Conservation (phyloP, 108 stramenopile genomes). For the Skeletonema marinoi region DNA sequence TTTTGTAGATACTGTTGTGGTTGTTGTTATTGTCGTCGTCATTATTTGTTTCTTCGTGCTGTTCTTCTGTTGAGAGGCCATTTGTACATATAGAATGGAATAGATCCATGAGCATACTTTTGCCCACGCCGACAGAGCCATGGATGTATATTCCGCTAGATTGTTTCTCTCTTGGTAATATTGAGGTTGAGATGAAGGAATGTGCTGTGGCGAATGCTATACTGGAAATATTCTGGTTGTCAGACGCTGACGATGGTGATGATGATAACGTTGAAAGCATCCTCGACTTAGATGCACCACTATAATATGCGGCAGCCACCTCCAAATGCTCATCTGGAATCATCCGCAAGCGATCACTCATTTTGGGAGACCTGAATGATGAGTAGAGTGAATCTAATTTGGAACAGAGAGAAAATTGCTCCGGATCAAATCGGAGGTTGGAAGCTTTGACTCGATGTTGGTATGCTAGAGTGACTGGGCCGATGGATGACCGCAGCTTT, state of each 20-base stretch:
- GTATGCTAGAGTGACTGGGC: not conserved
- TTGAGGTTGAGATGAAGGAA: not conserved
- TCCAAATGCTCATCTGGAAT: not conserved
- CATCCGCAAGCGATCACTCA: not conserved
- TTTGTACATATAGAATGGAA: slow-evolving; percentile 12
- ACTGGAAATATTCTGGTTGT: not conserved
- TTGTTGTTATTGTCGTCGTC: not conserved
- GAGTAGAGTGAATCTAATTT: not conserved
- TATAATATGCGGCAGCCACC: not conserved
- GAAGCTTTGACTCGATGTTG: not conserved
- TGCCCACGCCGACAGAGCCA: slow-evolving; percentile 22
- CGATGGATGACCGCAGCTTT: not conserved
- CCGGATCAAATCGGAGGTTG: not conserved
- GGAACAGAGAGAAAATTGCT: not conserved
- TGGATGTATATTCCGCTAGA: slow-evolving; percentile 15
- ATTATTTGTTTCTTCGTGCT: not conserved
- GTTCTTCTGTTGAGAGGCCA: not conserved
- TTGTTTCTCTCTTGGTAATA: not conserved
- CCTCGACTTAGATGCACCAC: not conserved
- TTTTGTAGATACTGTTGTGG: not conserved
- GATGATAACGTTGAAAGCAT: not conserved
- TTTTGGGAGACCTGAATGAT: not conserved
- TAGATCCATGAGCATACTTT: slow-evolving; percentile 13
- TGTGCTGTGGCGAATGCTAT: not conserved
- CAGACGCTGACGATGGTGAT: too few species aligned